Base-by-base conservation (phyloP, 139 green algal species). In the Tetraselmis striata region DNA sequence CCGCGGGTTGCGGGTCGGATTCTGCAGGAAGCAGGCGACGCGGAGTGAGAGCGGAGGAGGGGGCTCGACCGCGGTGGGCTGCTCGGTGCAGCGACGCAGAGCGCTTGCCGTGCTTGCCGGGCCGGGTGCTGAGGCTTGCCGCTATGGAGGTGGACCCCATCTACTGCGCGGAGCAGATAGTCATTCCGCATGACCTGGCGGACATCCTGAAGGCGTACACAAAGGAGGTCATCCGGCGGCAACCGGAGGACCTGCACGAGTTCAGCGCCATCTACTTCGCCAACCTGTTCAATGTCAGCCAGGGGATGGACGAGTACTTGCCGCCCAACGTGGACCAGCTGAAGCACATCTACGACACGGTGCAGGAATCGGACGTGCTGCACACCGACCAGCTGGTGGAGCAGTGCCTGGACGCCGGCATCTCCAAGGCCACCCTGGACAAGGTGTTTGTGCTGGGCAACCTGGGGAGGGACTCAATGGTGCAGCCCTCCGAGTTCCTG, bases 121-220 rank as follows among this genome's bases (percentile, higher is more conserved):
- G n/a, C n/a, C n/a, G n/a, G n/a, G n/a, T n/a, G n/a, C n/a, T n/a
- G n/a, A n/a, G n/a, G n/a, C n/a, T 67, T 5, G 45, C 11, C 45
- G 45, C 45, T 25, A 67, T 67, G 45, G 45, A 85, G 27, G n/a
- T 80, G 28, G 80, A 86, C 31, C 81, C 83, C 27, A 81, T 82
- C 59, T 85, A 83, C 80, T 86, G 77, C 77, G 75, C 77, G 75
- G 75, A 82, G 79, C 89, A 95, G 91, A 96, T 96, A 81, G 87
- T 90, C 2, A 90, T 96, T 1, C 92, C 92, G 0, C 83, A 88
- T 24, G 89, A 94, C 82, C 76, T 96, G 28, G 90, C 90, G 45
- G 93, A 95, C 32, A 85, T 94, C 0, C 80, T 96, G 23, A 96
- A 95, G 84, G 88, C 90, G 0, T 96, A 93, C 83, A 95, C 92